Evolutionary conservation across 2,329 filamentous ascomycete genomes (phyloP).

Genomic region (Neophaeococcomyces aloes): DNA sequence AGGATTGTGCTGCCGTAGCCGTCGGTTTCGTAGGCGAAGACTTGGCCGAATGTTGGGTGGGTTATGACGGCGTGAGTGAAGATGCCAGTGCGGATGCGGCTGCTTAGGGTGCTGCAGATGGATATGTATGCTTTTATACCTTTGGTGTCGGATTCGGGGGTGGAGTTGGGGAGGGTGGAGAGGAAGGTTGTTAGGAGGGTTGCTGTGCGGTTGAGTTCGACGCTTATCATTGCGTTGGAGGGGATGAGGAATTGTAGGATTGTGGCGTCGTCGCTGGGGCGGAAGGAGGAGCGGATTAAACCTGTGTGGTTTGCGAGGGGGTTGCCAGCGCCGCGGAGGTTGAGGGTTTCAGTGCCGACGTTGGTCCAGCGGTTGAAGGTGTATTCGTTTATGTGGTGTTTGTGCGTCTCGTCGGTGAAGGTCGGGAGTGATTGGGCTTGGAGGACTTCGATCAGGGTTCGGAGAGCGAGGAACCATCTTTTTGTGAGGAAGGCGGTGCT

Average conservation of each 20-base stretch:
- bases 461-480: conserved; percentile 68
- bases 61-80: conserved; percentile 67
- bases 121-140: conserved; percentile 31
- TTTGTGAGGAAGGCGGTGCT: conserved; percentile 67
- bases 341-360: conserved; percentile 80
- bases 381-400: conserved; percentile 64
- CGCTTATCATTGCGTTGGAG: conserved; percentile 90
- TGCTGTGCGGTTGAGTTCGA: conserved; percentile 69
- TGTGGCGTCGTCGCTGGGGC: conserved; percentile 88
- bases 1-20: conserved; percentile 51
- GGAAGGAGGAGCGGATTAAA: conserved; percentile 80
- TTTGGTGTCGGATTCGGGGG: conserved; percentile 22
- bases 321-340: conserved; percentile 74
- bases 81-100: conserved; percentile 62
- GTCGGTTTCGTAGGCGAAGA: conserved; percentile 57
- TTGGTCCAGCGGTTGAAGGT: conserved; percentile 75
- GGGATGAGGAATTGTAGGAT: conserved; percentile 93
- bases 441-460: conserved; percentile 63
- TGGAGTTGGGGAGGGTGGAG: conserved; percentile 5
- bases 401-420: conserved; percentile 58
- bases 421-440: conserved; percentile 70
- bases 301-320: conserved; percentile 76
- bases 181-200: conserved; percentile 49
- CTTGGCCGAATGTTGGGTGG: conserved; percentile 42
- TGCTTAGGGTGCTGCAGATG: conserved; percentile 45